phyloP scores from a whole-genome alignment of 2,329 filamentous ascomycete species.

The Aschersonia sp. region DNA sequence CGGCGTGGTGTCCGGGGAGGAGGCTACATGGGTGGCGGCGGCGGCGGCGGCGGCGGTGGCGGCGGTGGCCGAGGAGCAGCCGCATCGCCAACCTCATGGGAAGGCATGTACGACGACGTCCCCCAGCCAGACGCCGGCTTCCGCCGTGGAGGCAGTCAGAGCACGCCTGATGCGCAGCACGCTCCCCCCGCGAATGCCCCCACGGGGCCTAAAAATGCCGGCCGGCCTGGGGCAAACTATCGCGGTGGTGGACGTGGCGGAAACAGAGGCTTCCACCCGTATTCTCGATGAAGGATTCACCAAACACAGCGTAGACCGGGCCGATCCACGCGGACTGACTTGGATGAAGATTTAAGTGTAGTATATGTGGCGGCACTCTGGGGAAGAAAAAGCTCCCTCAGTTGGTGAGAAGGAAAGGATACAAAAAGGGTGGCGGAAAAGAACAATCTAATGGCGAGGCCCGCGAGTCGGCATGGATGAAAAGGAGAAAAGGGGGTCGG shows the following conservation, averaged over 20 bases:
- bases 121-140: constrained; percentile 57
- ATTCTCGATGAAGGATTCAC: constrained; percentile 26
- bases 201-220: constrained; percentile 91
- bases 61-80: constrained; percentile 15
- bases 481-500: no score
- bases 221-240: constrained; percentile 83
- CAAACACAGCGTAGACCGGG: neutral
- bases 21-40: constrained; percentile 5
- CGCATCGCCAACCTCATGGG: constrained; percentile 61
- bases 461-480: no score
- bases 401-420: no score
- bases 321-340: neutral
- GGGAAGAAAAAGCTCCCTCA: no score
- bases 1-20: constrained; percentile 9
- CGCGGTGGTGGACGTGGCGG: constrained; percentile 73
- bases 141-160: constrained; percentile 22
- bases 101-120: constrained; percentile 96
- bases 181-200: constrained; percentile 49
- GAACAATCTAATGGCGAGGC: no score
- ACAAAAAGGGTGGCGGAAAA: no score
- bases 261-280: constrained; percentile 67
- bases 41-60: constrained; percentile 9
- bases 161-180: constrained; percentile 27
- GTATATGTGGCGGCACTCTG: neutral
- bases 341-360: neutral